Evolutionary conservation across 352 stramenopile genomes (phyloP).

Genomic region (Blastocystis sp.): DNA sequence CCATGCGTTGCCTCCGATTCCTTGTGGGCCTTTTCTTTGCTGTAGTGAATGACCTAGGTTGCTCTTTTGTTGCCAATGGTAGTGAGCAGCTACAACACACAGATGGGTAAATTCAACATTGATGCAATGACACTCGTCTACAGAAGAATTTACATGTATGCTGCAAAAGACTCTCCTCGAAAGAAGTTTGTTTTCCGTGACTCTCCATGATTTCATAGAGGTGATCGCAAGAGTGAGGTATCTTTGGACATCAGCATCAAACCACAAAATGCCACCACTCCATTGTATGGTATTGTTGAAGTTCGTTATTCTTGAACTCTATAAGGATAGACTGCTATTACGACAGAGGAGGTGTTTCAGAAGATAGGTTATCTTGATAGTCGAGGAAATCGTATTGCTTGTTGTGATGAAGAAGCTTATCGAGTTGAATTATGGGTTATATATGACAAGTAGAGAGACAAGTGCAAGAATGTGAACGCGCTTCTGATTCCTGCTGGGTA

Average conservation of each 20-base stretch:
- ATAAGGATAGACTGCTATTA: slow-evolving; percentile 17
- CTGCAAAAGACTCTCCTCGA: slow-evolving; percentile 20
- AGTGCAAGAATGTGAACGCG: slow-evolving; percentile 31
- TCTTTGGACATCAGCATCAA: slow-evolving; percentile 35
- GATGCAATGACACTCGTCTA: slow-evolving; percentile 47
- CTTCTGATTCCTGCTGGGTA: not conserved
- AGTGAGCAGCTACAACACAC: not conserved
- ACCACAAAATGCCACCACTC: not conserved
- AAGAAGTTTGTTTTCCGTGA: not conserved
- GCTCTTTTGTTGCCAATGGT: slow-evolving; percentile 27
- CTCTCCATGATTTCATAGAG: not conserved
- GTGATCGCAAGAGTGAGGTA: slow-evolving; percentile 45
- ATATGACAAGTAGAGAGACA: not conserved
- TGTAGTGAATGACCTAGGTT: not conserved
- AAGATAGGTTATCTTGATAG: slow-evolving; percentile 38
- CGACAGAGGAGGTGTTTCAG: slow-evolving; percentile 52
- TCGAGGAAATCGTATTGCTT: slow-evolving; percentile 38
- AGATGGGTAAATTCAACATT: slow-evolving; percentile 13
- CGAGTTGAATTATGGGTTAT: not conserved
- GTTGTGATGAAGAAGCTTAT: slow-evolving; percentile 57
- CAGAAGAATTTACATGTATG: slow-evolving; percentile 32
- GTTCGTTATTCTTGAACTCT: not conserved
- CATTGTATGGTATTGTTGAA: slow-evolving; percentile 18
- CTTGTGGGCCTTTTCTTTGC: too few relatives aligned
- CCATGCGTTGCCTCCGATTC: too few relatives aligned